Percentiles rank a stretch among this genome's conserved stretches.
phyloP scores from a whole-genome alignment of 1,284 basidiomycete genomes.

The Schizophyllum amplum region DNA sequence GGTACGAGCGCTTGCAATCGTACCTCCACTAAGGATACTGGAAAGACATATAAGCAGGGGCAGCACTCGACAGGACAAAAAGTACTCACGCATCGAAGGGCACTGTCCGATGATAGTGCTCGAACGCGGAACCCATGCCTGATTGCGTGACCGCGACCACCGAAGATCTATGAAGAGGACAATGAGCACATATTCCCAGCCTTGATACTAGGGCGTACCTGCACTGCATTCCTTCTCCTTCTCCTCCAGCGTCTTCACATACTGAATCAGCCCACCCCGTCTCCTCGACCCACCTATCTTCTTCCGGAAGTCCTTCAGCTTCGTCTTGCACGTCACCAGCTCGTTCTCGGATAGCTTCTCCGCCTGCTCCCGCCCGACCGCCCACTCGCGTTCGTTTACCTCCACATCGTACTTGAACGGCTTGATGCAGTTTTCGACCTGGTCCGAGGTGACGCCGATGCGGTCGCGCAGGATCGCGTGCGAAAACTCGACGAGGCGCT shows the following conservation, averaged over 20 bases:
- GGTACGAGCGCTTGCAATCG: neutral
- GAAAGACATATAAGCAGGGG: slow-evolving; percentile 6
- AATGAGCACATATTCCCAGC: neutral
- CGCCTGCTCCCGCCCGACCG: slow-evolving; percentile 68
- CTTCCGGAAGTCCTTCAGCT: slow-evolving; percentile 78
- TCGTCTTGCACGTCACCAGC: slow-evolving; percentile 76
- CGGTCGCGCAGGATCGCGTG: slow-evolving; percentile 90
- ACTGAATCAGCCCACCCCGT: slow-evolving; percentile 70
- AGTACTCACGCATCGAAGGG: slow-evolving; percentile 33
- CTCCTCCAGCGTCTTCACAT: slow-evolving; percentile 81
- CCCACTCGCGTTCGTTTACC: slow-evolving; percentile 89
- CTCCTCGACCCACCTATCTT: slow-evolving; percentile 82
- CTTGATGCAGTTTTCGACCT: slow-evolving; percentile 99
- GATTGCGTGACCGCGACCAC: slow-evolving; percentile 74
- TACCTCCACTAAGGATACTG: slow-evolving; percentile 44
- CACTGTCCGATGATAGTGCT: slow-evolving; percentile 51
- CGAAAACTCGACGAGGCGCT: slow-evolving; percentile 86
- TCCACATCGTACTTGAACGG: slow-evolving; percentile 98
- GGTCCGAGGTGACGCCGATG: slow-evolving; percentile 89
- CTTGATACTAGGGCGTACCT: slow-evolving; percentile 26
- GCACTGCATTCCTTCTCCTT: slow-evolving; percentile 76
- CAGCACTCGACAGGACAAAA: neutral
- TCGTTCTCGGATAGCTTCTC: slow-evolving; percentile 82
- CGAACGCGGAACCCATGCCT: slow-evolving; percentile 66
- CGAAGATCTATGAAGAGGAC: slow-evolving; percentile 48